Base-by-base conservation (phyloP, 352 stramenopile genomes). In the Phytophthora megakarya region DNA sequence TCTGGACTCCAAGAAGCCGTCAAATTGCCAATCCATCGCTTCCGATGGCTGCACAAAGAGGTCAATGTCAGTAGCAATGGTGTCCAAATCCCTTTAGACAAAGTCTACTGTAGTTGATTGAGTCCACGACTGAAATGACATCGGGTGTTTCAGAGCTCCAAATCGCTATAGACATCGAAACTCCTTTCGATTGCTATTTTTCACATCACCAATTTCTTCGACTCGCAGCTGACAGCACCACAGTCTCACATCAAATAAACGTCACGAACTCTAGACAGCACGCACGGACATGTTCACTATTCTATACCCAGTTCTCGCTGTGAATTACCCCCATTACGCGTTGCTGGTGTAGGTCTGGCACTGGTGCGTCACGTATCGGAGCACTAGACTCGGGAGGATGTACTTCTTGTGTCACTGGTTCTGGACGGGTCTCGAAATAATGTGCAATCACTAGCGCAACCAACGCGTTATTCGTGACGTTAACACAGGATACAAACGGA, bases 381-480 rank as follows among this genome's bases (percentile, higher is more conserved):
- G 28, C 37, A n/a, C 15, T 25, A 6, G 22, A 26, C 11, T 32
- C 8, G 35, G 19, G 33, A n/a, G 12, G 32, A 47, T 48, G 40
- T 42, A 23, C 38, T 38, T 18, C 35, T 30, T 6, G 10, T 13
- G 50, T 33, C 7, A 25, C 60, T 52, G 75, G 49, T 39, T 72
- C 73, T 6, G 40, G 56, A 58, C 57, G 60, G 6, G 77, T 65
- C 56, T 89, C 77, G 46, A 84, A 75, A 44, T 78, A 73, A 37
- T 78, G 61, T 1, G 82, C 76, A 33, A 91, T 52, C 32, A 91
- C 67, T 23, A 83, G 55, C 30, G 74, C 61, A 25, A 91, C 59
- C 37, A 91, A 51, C 21, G 73, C 70, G 51, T 78, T 72, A 51
- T 76, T 81, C 25, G 78, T 80, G 53, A 84, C 70, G 60, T 87